These are phyloP conservation scores for Herpotrichia juniperi DNA, from an alignment of 2,329 filamentous ascomycete species.

Conservation along the genomic window DNA sequence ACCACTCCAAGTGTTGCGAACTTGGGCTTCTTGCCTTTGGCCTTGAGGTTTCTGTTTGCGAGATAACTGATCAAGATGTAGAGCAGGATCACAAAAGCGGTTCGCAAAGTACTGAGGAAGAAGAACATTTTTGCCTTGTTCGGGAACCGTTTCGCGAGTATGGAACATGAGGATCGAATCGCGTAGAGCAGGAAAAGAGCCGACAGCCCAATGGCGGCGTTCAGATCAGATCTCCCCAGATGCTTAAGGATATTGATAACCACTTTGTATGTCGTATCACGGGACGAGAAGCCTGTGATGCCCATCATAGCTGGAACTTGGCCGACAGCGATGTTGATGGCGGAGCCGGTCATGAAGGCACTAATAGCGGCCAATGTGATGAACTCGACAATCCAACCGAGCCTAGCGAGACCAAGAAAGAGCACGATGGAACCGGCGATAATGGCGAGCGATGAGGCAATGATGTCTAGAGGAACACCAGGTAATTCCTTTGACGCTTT, in stretches of 20 bases:
- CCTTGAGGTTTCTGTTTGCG: constrained; percentile 68
- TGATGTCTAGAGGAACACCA: constrained; percentile 50
- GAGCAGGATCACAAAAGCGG: constrained; percentile 84
- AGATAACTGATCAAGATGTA: constrained; percentile 89
- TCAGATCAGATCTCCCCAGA: constrained; percentile 67
- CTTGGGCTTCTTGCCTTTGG: constrained; percentile 57
- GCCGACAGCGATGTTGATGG: constrained; percentile 84
- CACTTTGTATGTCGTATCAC: constrained; percentile 80
- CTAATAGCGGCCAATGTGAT: constrained; percentile 91
- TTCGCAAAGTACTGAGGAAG: constrained; percentile 85
- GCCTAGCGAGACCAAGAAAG: constrained; percentile 77
- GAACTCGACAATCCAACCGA: constrained; percentile 92
- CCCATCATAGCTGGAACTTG: constrained; percentile 86
- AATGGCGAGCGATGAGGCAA: constrained; percentile 68
- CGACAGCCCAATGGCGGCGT: constrained; percentile 86
- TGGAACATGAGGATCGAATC: constrained; percentile 66
- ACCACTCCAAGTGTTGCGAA: constrained; percentile 79
- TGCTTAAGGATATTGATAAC: constrained; percentile 81
- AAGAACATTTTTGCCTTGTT: constrained; percentile 76
- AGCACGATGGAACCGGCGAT: constrained; percentile 81
- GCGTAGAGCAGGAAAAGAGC: constrained; percentile 79
- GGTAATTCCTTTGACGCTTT: constrained; percentile 61
- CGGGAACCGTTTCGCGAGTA: constrained; percentile 71
- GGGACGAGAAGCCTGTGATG: constrained; percentile 73
- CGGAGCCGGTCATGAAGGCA: constrained; percentile 97